Evolutionary conservation across 2,329 filamentous ascomycete genomes (phyloP).

Genomic region (Fusarium nisikadoi): DNA sequence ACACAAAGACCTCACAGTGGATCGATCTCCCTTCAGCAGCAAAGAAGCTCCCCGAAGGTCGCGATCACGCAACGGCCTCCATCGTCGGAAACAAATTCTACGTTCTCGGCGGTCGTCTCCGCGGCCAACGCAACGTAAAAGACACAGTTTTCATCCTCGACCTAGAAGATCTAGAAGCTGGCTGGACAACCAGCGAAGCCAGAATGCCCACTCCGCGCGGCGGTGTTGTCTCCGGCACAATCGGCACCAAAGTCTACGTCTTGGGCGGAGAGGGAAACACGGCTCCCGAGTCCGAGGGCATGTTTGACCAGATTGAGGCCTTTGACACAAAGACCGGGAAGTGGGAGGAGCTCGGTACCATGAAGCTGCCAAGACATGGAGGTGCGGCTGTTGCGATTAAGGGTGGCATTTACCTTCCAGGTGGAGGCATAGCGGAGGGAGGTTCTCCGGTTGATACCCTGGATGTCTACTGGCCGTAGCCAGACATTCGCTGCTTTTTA

Average conservation of each 20-base stretch:
- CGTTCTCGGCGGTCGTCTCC: constrained; percentile 50
- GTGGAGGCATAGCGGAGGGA: constrained; percentile 45
- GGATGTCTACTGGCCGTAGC: constrained; percentile 32
- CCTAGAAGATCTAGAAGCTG: constrained; percentile 37
- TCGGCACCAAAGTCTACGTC: constrained; percentile 47
- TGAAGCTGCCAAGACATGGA: constrained; percentile 50
- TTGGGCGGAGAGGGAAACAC: constrained; percentile 53
- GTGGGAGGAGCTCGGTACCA: constrained; percentile 43
- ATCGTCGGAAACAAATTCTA: constrained; percentile 50
- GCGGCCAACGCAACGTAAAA: constrained; percentile 46
- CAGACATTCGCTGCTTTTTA: background rate
- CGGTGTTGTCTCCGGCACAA: constrained; percentile 44
- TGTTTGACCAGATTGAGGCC: constrained; percentile 46
- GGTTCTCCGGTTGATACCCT: constrained; percentile 28
- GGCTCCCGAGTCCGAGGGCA: constrained; percentile 14
- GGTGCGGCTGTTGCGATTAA: constrained; percentile 45
- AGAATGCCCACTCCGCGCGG: constrained; percentile 53
- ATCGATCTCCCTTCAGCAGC: constrained; percentile 40
- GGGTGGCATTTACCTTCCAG: constrained; percentile 48
- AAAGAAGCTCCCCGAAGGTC: constrained; percentile 45
- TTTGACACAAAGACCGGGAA: constrained; percentile 45
- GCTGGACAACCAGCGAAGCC: constrained; percentile 44
- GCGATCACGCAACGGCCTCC: constrained; percentile 49
- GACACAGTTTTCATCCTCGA: constrained; percentile 51
- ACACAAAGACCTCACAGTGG: constrained; percentile 45